Evolutionary conservation across 768 basidiomycete species (phyloP).

Genomic region (Boletus coccyginus): DNA sequence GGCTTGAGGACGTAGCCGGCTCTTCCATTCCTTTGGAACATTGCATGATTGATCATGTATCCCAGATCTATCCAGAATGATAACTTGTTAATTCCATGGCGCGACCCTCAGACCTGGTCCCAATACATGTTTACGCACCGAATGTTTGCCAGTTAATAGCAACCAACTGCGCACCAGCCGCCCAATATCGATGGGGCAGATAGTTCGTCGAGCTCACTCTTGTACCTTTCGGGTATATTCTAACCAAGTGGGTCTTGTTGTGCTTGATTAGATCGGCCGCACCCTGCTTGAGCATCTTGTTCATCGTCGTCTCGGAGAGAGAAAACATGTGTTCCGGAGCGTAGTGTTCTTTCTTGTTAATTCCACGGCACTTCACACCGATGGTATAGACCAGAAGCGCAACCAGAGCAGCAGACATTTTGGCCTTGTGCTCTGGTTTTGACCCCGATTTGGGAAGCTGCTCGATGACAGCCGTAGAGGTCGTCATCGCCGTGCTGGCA

Average conservation of each 20-base stretch:
- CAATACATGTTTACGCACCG: slow-evolving; percentile 49
- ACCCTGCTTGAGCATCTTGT: slow-evolving; percentile 67
- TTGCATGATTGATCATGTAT: slow-evolving; percentile 89
- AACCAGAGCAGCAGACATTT: slow-evolving; percentile 74
- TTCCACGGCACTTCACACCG: slow-evolving; percentile 90
- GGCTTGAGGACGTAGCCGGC: slow-evolving; percentile 92
- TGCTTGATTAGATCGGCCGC: slow-evolving; percentile 82
- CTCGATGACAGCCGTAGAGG: slow-evolving; percentile 19
- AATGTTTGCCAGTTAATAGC: slow-evolving; percentile 98
- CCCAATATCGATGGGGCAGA: slow-evolving; percentile 87
- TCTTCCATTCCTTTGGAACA: slow-evolving; percentile 92
- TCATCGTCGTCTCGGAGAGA: slow-evolving; percentile 79
- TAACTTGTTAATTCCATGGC: neutral
- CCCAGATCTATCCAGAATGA: slow-evolving; percentile 64
- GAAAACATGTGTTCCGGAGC: slow-evolving; percentile 90
- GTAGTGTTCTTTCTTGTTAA: slow-evolving; percentile 85
- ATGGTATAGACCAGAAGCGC: slow-evolving; percentile 89
- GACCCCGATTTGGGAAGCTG: slow-evolving; percentile 11
- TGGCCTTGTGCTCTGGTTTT: slow-evolving; percentile 39
- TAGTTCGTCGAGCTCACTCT: slow-evolving; percentile 85
- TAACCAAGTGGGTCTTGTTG: slow-evolving; percentile 74
- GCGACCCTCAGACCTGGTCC: neutral
- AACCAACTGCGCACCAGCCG: slow-evolving; percentile 82
- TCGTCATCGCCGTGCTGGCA: neutral
- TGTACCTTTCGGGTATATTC: slow-evolving; percentile 84